Conservation (phyloP, 495 filamentous ascomycete genomes). For the Xylaria cubensis region DNA sequence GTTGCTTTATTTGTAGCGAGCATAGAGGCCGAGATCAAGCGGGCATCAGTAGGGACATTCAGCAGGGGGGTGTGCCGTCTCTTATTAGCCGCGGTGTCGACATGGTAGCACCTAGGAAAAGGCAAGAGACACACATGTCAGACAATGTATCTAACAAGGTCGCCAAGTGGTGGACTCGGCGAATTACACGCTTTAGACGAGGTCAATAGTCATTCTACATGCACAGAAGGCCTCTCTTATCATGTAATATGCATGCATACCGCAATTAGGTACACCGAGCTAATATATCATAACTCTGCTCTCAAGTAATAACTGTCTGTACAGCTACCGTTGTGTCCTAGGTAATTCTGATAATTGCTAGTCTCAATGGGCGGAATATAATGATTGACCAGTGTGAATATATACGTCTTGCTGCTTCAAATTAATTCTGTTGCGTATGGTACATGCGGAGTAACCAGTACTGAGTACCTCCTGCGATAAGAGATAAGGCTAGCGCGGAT, state of each 20-base stretch:
- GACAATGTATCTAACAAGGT: slow-evolving; percentile 13
- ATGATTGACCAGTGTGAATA: not conserved
- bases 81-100: slow-evolving; percentile 3
- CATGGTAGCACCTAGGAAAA: not conserved
- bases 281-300: slow-evolving; percentile 13
- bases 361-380: not conserved
- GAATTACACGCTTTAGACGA: not conserved
- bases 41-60: not conserved
- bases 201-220: slow-evolving; percentile 3
- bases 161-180: not conserved
- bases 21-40: slow-evolving; percentile 7
- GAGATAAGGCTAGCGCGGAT: not conserved
- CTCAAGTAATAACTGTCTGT: not conserved
- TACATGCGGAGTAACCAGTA: no score
- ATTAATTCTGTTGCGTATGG: no score
- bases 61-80: not conserved
- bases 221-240: not conserved
- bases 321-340: not conserved
- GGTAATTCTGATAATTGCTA: no score
- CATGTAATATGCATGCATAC: slow-evolving; percentile 6
- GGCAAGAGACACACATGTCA: not conserved
- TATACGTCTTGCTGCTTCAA: not conserved
- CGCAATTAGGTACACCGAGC: not conserved
- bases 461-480: not conserved
- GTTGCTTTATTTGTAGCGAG: slow-evolving; percentile 11